Base-by-base conservation (phyloP, 1,139 yeast species). In the Lodderomyces elongisporus region DNA sequence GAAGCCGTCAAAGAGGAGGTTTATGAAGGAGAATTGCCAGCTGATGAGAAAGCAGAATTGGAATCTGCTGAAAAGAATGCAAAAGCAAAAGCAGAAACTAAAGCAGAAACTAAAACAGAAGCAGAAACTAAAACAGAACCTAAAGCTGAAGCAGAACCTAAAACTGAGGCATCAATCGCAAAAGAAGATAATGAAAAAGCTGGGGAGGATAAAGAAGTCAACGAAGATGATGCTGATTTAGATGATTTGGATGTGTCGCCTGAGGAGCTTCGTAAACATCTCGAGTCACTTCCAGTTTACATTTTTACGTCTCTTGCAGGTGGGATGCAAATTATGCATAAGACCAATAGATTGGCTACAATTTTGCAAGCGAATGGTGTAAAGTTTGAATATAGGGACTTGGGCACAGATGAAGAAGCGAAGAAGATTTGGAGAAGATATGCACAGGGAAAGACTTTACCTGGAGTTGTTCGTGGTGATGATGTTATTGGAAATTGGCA, bases 401-500 rank as follows among this genome's bases (percentile, higher is more conserved):
- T 89, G 36, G 95, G 96, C 3, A 84, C 95, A 0, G 94, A 88
- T 51, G 88, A 80, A 32, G 81, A 77, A 37, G 96, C 96, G 13
- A 79, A 85, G 53, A 75, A 79, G 46, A 72, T 85, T 22, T 89
- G 97, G 96, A 80, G 79, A 51, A 73, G 93, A 53, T 74, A 79
- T 44, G 71, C 87, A 13, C 68, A 69, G 30, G 95, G 95, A 4
- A 78, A 83, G 48, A 62, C 75, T 2, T 71, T 88, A 36, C 98
- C 98, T 2, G 97, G 93, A n/a, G 74, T 91, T 15, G 88, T 89
- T 17, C 73, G 96, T 49, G 96, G 94, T n/a, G 87, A 80, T 46
- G 95, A 87, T 46, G 75, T 80, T 41, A 81, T 89, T 45, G 96
- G 95, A 4, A 78, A 81, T 52, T 82, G 82, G 82, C 74, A 79